Base-by-base conservation (phyloP, 2,329 filamentous ascomycete species). In the Alternaria novae-zelandiae region DNA sequence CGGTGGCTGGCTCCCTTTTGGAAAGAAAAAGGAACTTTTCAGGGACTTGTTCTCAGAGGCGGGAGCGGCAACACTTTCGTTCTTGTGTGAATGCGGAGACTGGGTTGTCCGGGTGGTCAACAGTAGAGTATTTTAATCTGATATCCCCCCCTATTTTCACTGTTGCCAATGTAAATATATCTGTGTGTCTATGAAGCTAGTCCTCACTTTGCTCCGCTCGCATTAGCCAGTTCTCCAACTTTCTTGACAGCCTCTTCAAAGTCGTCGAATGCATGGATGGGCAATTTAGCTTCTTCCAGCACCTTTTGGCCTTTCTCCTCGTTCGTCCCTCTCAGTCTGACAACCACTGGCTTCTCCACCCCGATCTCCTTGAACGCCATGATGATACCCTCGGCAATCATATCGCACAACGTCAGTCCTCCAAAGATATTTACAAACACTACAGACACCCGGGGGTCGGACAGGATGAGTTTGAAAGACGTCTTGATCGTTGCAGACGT, bases 401-500 rank as follows among this genome's bases (percentile, higher is more conserved):
- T 94, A 69, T 93, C 91, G 36, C 91, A 91, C 62, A 90, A 85
- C 7, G 90, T 93, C 70, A 93, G 74, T 0, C 89, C 89, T 9
- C 88, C 89, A 68, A 91, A 92, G 68, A 91, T 91, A 67, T 91
- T 91, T 28, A 91, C 89, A 70, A 91, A 90, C 20, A 91, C 86
- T 21, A 91, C 89, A 70, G 88, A 89, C 8, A 96, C 92, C 28
- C 92, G 84, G 3, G 85, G 80, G 71, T 97, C 93, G 6, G 84
- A 83, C 49, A 93, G 82, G 17, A 97, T 88, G 12, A 94, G 86
- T 60, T 89, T 86, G 76, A 97, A 96, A 2, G 89, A 90, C 59
- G 88, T 88, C 74, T 90, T 89, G 69, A 97, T 93, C 0, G 93
- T 97, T 67, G 91, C 88, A 28, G 88, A 87, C 0, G 93, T 97